These are phyloP conservation scores for Holtermanniella nyarrowii DNA, from an alignment of 768 basidiomycete species.

Conservation along the genomic window DNA sequence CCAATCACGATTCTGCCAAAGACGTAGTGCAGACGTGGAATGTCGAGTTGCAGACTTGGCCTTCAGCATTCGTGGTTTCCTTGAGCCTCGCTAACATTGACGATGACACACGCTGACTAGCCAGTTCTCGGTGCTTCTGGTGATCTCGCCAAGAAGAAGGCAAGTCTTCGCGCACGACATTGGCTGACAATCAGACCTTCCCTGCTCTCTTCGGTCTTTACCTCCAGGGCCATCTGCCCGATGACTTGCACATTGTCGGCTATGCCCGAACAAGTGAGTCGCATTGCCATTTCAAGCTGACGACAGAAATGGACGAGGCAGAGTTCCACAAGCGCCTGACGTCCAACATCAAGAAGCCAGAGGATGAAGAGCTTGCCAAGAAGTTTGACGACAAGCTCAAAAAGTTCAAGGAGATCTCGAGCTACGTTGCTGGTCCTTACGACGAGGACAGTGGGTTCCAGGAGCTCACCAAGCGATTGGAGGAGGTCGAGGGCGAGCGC, in stretches of 20 bases:
- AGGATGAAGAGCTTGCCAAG: constrained; percentile 52
- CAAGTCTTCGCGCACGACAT: constrained; percentile 23
- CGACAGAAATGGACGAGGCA: constrained; percentile 36
- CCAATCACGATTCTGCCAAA: no score
- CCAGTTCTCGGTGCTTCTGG: constrained; percentile 89
- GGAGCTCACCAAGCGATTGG: constrained; percentile 62
- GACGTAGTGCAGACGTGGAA: no score
- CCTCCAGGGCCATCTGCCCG: constrained; percentile 66
- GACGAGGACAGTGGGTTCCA: constrained; percentile 73
- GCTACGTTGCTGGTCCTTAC: constrained; percentile 80
- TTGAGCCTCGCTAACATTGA: no score
- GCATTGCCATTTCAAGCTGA: no score
- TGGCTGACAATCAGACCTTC: constrained; percentile 57
- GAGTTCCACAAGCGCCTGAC: constrained; percentile 79
- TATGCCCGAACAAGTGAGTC: constrained; percentile 73
- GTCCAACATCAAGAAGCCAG: constrained; percentile 66
- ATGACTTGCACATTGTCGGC: constrained; percentile 78
- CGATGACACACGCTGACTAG: background rate
- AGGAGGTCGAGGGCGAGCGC: constrained; percentile 58
- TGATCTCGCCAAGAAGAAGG: constrained; percentile 99
- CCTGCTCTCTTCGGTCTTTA: constrained; percentile 89
- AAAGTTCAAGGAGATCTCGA: constrained; percentile 68
- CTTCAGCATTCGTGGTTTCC: constrained; percentile 4
- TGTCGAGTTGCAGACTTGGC: no score
- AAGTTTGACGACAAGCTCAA: constrained; percentile 50